Evolutionary conservation across 352 stramenopile species (phyloP), one percentile per base, ranked within the genome.

Genomic region (Phytophthora macrochlamydospora): DNA sequence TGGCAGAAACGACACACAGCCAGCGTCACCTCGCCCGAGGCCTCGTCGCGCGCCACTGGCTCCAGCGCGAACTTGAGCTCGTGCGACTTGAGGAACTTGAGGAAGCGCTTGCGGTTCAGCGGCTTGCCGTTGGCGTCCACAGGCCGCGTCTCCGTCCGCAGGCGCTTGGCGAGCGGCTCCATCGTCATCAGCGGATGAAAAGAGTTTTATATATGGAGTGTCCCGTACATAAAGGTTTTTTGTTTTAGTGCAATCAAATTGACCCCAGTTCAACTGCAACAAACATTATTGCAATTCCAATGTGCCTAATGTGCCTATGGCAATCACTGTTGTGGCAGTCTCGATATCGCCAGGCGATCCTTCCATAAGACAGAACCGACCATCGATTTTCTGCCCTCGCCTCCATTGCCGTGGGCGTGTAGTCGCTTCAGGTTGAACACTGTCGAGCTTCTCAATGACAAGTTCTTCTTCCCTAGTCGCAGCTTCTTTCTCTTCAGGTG

Each of bases 1-100:
- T 85, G 82, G 63, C 80, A 91, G 59, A 91, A 90, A 29, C 81
- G 73, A 33, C 83, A 91, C 12, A 90, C 63, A 44, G 72, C 83
- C 28, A 81, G 62, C 50, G 71, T 79, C 58, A 91, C 79, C 31
- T 75, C 63, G 11, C 69, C 73, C 7, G 76, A 75, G 7, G 51
- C 45, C 35, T 68, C 54, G 58, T 91, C 83, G 5, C 73, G 79
- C 57, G 74, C 72, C 37, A 85, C 76, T 3, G 83, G 72, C 38
- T 75, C 63, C 30, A 91, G 69, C 2, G 69, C 83, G 56, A 85
- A 91, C 54, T 79, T 79, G 48, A 81, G 77, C 54, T 77, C 77
- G 57, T 91, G 83, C 1, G 56, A 60, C 53, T 67, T 75, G 43
- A 79, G 73, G 67, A 84, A 89, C 46, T 49, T 45, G 38, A 51